These are phyloP conservation scores for Diaporthe nobilis DNA, from an alignment of 2,329 filamentous ascomycete genomes.

Conservation along the genomic window DNA sequence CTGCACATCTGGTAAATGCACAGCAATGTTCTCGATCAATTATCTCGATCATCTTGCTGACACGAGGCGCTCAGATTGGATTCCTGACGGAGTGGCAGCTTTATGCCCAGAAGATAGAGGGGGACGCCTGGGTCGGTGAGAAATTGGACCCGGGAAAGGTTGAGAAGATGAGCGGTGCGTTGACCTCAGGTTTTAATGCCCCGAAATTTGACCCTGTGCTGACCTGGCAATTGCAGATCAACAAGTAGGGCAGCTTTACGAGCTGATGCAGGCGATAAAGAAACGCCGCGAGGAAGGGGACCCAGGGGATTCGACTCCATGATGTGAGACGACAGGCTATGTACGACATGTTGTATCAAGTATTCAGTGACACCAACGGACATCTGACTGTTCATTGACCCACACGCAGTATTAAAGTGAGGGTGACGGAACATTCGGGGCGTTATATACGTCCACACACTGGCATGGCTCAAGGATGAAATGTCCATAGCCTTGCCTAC, in stretches of 20 bases:
- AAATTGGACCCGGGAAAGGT: slow-evolving; percentile 87
- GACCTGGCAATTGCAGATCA: slow-evolving; percentile 73
- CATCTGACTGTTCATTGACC: not conserved
- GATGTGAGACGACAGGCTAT: not conserved
- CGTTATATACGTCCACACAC: not conserved
- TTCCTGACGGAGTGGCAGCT: slow-evolving; percentile 97
- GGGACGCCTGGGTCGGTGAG: slow-evolving; percentile 86
- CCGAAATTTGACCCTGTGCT: slow-evolving; percentile 28
- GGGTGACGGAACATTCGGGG: not conserved
- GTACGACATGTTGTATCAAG: not conserved
- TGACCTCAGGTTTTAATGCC: too few relatives aligned
- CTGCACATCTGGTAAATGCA: slow-evolving; percentile 81
- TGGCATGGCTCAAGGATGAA: not conserved
- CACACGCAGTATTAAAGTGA: not conserved
- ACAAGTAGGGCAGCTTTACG: slow-evolving; percentile 93
- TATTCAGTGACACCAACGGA: not conserved
- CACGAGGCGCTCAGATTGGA: slow-evolving; percentile 75
- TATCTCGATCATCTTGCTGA: not conserved
- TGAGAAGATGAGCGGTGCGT: slow-evolving; percentile 92
- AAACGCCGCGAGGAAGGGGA: slow-evolving; percentile 45
- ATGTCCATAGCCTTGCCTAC: not conserved
- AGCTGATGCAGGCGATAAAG: slow-evolving; percentile 88
- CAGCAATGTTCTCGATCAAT: not conserved
- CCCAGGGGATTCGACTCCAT: slow-evolving; percentile 28
- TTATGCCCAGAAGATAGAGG: slow-evolving; percentile 93